Evolutionary conservation across 495 filamentous ascomycete species (phyloP).

Genomic region (Penicillium roqueforti): DNA sequence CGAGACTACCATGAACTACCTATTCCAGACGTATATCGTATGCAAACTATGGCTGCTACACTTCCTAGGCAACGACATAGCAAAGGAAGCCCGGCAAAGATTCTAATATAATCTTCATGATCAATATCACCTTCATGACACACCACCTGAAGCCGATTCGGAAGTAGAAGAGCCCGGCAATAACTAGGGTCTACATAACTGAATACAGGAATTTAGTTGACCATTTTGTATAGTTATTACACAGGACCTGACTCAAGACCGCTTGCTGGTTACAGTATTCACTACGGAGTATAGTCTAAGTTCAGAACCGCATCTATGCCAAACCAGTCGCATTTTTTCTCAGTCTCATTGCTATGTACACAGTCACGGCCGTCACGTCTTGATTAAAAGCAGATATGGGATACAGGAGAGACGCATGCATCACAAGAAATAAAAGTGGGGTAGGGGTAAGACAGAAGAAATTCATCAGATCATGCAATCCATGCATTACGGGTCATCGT

Average conservation of each 20-base stretch:
- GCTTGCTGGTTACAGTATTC: background rate
- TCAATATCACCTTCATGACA: too few relatives aligned
- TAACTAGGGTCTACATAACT: too few relatives aligned
- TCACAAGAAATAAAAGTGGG: constrained; percentile 7
- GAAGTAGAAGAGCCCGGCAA: too few relatives aligned
- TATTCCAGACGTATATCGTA: too few relatives aligned
- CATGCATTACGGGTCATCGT: constrained; percentile 6
- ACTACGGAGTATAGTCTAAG: background rate
- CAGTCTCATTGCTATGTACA: constrained; percentile 11
- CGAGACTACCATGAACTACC: too few relatives aligned
- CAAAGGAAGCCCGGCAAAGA: too few relatives aligned
- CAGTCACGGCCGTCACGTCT: constrained; percentile 9
- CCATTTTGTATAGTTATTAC: too few relatives aligned
- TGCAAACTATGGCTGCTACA: too few relatives aligned
- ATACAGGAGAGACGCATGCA: constrained; percentile 10
- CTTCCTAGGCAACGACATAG: too few relatives aligned
- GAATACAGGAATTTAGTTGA: too few relatives aligned
- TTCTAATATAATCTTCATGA: too few relatives aligned
- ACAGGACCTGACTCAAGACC: background rate
- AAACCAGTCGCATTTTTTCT: constrained; percentile 9
- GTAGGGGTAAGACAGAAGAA: background rate
- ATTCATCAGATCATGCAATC: constrained; percentile 7
- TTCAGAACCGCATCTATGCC: background rate
- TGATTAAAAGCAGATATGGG: constrained; percentile 12
- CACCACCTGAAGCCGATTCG: too few relatives aligned